Percentiles rank a stretch among this genome's conserved stretches.
These are phyloP conservation scores for Xylaria flabelliformis DNA, from an alignment of 495 filamentous ascomycete species.

Conservation along the genomic window DNA sequence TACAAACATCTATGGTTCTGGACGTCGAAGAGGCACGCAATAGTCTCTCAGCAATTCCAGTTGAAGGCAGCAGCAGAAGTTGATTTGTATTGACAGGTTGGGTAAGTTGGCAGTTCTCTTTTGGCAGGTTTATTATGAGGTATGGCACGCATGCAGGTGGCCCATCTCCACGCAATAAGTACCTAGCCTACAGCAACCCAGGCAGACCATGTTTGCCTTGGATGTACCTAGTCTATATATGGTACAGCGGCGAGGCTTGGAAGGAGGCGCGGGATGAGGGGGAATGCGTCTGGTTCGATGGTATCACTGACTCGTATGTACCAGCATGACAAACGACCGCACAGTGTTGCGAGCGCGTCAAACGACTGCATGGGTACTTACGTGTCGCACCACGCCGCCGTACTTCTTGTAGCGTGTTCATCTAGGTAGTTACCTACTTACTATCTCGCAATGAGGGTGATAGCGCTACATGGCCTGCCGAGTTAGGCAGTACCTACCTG, in stretches of 20 bases:
- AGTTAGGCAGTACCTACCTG: neutral
- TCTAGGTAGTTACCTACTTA: too few species aligned
- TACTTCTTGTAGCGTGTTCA: too few species aligned
- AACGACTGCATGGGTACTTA: neutral
- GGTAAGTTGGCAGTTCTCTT: neutral
- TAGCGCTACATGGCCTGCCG: neutral
- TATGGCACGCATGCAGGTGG: neutral
- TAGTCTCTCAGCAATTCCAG: conserved; percentile 2
- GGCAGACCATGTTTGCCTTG: neutral
- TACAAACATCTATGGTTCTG: neutral
- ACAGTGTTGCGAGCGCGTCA: conserved; percentile 2
- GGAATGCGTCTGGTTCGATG: neutral
- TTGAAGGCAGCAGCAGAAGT: conserved; percentile 1
- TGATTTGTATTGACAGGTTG: neutral
- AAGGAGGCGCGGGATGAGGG: conserved; percentile 7
- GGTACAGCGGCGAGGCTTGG: neutral
- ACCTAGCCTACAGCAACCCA: neutral
- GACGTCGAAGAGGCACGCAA: neutral
- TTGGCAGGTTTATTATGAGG: neutral
- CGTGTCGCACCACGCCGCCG: neutral
- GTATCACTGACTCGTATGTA: neutral
- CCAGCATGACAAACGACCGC: neutral
- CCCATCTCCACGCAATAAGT: neutral
- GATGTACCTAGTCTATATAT: neutral
- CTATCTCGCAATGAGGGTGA: neutral